Conservation (phyloP, 306 rosid genomes). For the Herpetospermum pedunculosum region DNA sequence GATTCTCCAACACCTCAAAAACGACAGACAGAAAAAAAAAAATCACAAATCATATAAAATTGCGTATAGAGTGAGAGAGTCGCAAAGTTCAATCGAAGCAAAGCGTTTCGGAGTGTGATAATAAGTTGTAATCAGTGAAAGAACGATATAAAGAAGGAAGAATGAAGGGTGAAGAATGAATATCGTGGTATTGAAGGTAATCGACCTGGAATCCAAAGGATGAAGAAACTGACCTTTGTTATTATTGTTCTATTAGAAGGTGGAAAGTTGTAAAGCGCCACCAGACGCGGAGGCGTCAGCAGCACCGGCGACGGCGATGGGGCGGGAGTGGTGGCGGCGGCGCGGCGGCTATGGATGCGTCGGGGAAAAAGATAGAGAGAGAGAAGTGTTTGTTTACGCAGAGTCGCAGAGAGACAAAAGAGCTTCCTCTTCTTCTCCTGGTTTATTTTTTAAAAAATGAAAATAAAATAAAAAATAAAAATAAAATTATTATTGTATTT, state of each 20-base stretch:
- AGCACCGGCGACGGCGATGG: background rate
- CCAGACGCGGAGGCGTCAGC: constrained; percentile 10
- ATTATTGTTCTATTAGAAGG: background rate
- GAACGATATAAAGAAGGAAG: background rate
- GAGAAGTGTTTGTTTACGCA: background rate
- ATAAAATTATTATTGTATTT: background rate
- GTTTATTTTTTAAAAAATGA: background rate
- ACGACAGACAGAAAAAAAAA: background rate
- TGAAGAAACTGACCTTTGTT: background rate
- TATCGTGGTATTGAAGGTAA: background rate
- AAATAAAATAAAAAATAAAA: background rate
- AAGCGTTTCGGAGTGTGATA: background rate
- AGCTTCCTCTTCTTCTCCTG: background rate
- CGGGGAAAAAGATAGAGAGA: background rate
- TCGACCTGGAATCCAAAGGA: background rate
- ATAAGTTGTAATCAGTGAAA: background rate
- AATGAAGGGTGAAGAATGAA: background rate
- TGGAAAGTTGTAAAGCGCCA: background rate
- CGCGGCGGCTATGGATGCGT: constrained; percentile 9
- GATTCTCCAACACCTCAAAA: background rate
- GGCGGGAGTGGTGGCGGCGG: background rate
- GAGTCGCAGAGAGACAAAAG: background rate
- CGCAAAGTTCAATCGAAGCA: background rate
- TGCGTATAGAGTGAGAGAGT: background rate
- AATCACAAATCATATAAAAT: background rate